phyloP scores from a whole-genome alignment of 2,329 filamentous ascomycete species.

The Arachnopeziza araneosa region DNA sequence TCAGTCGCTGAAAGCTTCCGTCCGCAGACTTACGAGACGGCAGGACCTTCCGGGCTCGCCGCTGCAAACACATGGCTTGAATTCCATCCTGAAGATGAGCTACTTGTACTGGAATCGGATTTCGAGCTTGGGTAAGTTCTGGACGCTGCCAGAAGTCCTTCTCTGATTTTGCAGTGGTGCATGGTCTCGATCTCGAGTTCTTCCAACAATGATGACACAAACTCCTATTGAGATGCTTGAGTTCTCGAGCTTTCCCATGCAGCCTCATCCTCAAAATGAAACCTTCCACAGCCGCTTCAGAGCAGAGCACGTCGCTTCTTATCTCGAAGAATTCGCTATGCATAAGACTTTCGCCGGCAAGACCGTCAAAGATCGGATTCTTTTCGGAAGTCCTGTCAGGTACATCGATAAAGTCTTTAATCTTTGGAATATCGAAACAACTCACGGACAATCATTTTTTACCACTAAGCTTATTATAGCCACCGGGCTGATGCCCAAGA shows the following conservation, averaged over 20 bases:
- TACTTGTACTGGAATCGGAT: constrained; percentile 12
- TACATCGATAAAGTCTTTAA: constrained; percentile 17
- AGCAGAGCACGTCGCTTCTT: constrained; percentile 26
- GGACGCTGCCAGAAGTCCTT: not conserved
- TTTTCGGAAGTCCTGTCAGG: constrained; percentile 17
- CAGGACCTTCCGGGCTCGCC: constrained; percentile 12
- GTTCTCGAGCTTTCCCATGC: constrained; percentile 29
- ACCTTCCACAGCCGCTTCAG: constrained; percentile 24
- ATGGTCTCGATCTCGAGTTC: constrained; percentile 8
- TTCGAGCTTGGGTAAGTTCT: constrained; percentile 10
- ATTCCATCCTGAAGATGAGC: constrained; percentile 8
- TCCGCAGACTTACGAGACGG: not conserved
- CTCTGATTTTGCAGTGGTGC: constrained; percentile 1
- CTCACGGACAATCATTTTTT: not conserved
- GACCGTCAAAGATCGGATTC: constrained; percentile 22
- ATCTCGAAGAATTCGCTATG: constrained; percentile 24
- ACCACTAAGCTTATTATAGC: constrained; percentile 30
- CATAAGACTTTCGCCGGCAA: constrained; percentile 12
- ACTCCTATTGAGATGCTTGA: constrained; percentile 26
- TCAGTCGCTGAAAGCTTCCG: not conserved
- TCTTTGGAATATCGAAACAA: constrained; percentile 14
- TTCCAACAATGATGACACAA: constrained; percentile 23
- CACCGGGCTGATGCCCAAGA: constrained; percentile 29
- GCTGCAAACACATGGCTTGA: constrained; percentile 16
- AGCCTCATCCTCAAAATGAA: constrained; percentile 21